Base-by-base conservation (phyloP, 352 stramenopile genomes). In the Blastocystis sp. region DNA sequence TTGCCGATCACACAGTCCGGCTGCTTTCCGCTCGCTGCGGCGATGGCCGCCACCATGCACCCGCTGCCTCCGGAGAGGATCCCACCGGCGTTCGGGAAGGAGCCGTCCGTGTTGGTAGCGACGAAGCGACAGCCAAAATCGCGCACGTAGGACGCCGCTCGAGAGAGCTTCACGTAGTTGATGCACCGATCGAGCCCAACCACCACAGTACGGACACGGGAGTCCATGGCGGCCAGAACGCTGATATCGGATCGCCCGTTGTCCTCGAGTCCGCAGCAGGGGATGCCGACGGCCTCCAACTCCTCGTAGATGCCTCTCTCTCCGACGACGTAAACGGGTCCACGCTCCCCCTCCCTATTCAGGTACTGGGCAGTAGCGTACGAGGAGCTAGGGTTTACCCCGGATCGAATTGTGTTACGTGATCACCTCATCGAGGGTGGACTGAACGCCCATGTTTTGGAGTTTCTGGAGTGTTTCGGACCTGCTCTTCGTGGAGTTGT, bases 401-500 rank as follows among this genome's bases (percentile, higher is more conserved):
- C 11, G 24, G 14, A 24, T 11, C 1, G 17, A 76, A 60, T 9
- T 10, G 19, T 17, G 28, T 79, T 63, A 88, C 78, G 78, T 88
- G 3, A 88, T 48, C 4, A 88, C 62, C 45, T 88, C 78, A 19
- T 68, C 54, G 21, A 79, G 3, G 11, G 64, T 65, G 34, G 78
- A 76, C 11, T 88, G 17, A 10, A 88, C 63, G 10, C 78, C 78
- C 42, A 88, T 65, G 40, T 14, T 4, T 34, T 34, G 57, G 14
- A 88, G 68, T 68, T 88, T 88, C 9, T 88, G 40, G 28, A 70
- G 21, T 4, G 54, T 62, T 52, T 88, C 64, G 4, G 9, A 10
- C 34, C 78, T 88, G 45, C 64, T 88, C 62, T 77, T 88, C 3
- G 78, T 88, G 28, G 78, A 88, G 68, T 88, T 88, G 45, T 88